These are phyloP conservation scores for Gossypium gossypioides DNA, from an alignment of 441 rosid species.

Conservation along the genomic window DNA sequence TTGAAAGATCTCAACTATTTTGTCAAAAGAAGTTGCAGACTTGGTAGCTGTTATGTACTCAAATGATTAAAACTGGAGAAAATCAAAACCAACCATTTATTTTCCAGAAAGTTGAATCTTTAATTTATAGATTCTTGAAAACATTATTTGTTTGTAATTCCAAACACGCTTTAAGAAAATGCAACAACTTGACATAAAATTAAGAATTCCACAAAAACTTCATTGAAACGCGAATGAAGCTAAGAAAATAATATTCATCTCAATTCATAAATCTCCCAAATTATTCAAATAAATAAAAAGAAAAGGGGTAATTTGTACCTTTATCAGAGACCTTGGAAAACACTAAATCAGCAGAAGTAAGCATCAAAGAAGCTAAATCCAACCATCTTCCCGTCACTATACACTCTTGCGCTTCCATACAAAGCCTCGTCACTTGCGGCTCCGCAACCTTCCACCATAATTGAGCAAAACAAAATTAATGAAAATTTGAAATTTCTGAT, in stretches of 20 bases:
- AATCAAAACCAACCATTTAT: background rate
- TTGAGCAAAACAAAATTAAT: background rate
- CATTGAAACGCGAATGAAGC: background rate
- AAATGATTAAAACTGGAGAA: background rate
- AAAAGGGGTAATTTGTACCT: conserved; percentile 30
- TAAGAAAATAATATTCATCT: background rate
- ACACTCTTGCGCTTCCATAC: conserved; percentile 69
- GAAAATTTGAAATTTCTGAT: background rate
- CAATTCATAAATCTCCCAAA: background rate
- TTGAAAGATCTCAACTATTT: background rate
- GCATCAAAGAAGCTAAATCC: conserved; percentile 77
- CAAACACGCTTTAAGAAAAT: background rate
- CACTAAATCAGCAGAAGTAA: conserved; percentile 78
- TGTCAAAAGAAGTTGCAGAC: background rate
- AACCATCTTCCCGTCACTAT: conserved; percentile 58
- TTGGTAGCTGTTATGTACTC: background rate
- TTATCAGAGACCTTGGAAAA: conserved; percentile 87
- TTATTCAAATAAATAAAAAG: background rate
- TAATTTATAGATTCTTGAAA: background rate
- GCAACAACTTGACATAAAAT: background rate
- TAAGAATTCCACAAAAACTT: background rate
- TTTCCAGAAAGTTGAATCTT: background rate
- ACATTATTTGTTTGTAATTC: background rate
- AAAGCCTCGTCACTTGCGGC: conserved; percentile 69
- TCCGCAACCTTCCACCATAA: conserved; percentile 46